Base-by-base conservation (phyloP, 2,329 filamentous ascomycete species). In the Hypoxylon sp. region DNA sequence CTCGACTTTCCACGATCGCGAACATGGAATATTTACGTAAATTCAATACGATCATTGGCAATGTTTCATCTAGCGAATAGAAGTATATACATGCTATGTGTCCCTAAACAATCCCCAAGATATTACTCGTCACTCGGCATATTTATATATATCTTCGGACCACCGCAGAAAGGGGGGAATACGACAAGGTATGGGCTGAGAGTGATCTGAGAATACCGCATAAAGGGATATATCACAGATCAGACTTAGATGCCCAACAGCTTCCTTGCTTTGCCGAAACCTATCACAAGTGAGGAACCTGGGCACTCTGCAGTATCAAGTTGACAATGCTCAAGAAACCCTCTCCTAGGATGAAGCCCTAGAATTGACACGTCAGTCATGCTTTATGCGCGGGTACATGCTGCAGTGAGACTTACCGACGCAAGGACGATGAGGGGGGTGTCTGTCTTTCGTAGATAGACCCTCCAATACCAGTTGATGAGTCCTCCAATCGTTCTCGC, bases 241-340 rank as follows among this genome's bases (percentile, higher is more conserved):
- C 41, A 43, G 42, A 15, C 17, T 27, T 46, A 35, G 43, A 45
- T 48, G 48, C 21, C 15, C 17, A 4, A 6, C n/a, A 35, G 6
- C 18, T 27, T 20, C 47, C 20, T 29, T 21, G 15, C 38, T 37
- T n/a, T 45, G 7, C 31, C 9, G 8, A 9, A 35, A 5, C 31
- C 31, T 35, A 35, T 57, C 71, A 89, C 26, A 91, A 76, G 80
- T 95, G 91, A 47, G 91, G 89, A 54, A 96, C 89, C 3, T 81
- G 77, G 8, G 87, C 79, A 72, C 89, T 93, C 53, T 96, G 92
- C 70, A 99, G 78, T 7, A 90, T 77, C 52, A 99, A 75, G 72
- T 97, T 98, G 21, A 95, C 83, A 68, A 99, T 97, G 71, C 93
- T 97, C 63, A 97, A 79, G 63, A 98, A 86, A 0, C 94, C 94